Base-by-base conservation (phyloP, 495 filamentous ascomycete genomes). In the Jackrogersella multiformis region DNA sequence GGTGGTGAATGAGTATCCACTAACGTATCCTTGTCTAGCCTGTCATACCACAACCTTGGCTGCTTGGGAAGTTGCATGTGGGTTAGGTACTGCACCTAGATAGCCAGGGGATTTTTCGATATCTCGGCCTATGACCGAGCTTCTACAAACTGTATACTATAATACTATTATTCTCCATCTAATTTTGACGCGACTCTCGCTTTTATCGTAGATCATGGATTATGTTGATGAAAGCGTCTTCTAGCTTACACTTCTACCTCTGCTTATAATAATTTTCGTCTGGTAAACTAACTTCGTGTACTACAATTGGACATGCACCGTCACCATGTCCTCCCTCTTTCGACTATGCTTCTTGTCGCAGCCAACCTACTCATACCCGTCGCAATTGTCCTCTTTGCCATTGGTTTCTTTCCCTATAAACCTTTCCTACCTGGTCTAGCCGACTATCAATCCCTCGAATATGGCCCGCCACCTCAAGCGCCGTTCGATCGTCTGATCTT, bases 361-460 rank as follows among this genome's bases (percentile, higher is more conserved):
- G 86, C 87, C 52, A 98, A 99, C 79, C 13, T 91, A 13, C 78
- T 98, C 20, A 86, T 97, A 26, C 90, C 91, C 1, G 62, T 91
- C 36, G 88, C 92, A 38, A 87, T 97, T 46, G 61, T 96, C 41
- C 79, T 88, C 54, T 99, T 99, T 76, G 94, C 92, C 5, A 86
- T 88, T 3, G 95, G 96, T 13, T 99, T 98, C 82, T 98, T 99
- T 73, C 95, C 95, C 13, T 97, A 97, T 78, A 99, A 98, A 71
- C 91, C 95, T 3, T 88, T 98, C 58, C 82, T 98, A 20, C 86
- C 93, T 13, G 95, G 95, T 20, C 79, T 94, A 41, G 93, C 94
- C 15, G 81, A 81, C 21, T 90, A 88, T 74, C 81, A 86, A 57
- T 66, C 79, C 13, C 58, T 78, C 21, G 78, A 77, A 7, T 77